Base-by-base conservation (phyloP, 2,329 filamentous ascomycete genomes). In the Grosmannia clavigera region DNA sequence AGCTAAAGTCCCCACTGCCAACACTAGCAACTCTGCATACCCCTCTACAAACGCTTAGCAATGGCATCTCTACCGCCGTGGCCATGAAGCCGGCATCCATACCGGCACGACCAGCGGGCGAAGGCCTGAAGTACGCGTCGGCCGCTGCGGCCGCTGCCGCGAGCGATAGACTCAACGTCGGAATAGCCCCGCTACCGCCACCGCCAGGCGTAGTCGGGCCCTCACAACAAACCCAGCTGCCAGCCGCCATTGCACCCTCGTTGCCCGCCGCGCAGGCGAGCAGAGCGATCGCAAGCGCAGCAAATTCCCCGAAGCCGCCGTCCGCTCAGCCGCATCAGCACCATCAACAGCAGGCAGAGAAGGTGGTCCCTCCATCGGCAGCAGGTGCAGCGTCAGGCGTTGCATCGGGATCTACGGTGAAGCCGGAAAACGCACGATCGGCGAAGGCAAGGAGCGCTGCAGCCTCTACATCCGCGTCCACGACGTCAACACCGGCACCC, bases 41-140 rank as follows among this genome's bases (percentile, higher is more conserved):
- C 35, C 85, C 87, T 6, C 71, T 87, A 66, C 74, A 84, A 12
- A 82, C 78, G 61, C 80, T 81, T 61, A 80, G 81, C 66, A 88
- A 81, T 70, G 81, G 81, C 48, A 66, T 69, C 3, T n/a, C 57
- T 31, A 52, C 57, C 14, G 16, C 61, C 7, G 79, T 78, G 58
- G 76, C 80, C 58, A 97, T 97, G 92, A 99, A 97, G 76, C 92
- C 94, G 14, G 94, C 94, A 22, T 86, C 90, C 22, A 75, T 92
- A 67, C 94, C 94, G 1, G 85, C 88, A 61, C 84, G 92, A 71
- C 85, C 89, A 7, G 88, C 90, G 4, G 91, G 91, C 55, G 92
- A 97, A 71, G 90, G 88, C 1, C 78, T 99, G 65, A 97, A 97
- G 74, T 99, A 99, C 71, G 94, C 94, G 53, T 97, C 94, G 46